Evolutionary conservation across 2,329 filamentous ascomycete species (phyloP).

Genomic region (Pyrenochaeta sp.): DNA sequence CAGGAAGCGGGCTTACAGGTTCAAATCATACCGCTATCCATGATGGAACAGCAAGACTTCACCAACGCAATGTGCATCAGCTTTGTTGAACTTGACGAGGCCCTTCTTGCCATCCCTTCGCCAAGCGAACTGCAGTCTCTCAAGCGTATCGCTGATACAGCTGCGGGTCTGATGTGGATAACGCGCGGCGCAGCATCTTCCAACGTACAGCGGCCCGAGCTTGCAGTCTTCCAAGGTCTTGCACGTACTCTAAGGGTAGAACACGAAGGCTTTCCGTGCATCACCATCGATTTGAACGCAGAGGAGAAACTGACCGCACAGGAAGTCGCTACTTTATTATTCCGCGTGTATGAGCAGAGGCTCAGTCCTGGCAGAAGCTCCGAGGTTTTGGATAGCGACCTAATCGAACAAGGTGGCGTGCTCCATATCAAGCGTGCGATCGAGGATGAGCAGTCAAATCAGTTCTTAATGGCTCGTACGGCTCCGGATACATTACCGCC

Average conservation of each 20-base stretch:
- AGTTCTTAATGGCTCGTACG: conserved; percentile 15
- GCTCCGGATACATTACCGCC: conserved; percentile 5
- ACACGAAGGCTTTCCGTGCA: conserved; percentile 17
- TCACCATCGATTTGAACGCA: conserved; percentile 26
- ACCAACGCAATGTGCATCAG: conserved; percentile 15
- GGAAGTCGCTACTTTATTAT: conserved; percentile 9
- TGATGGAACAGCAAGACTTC: conserved; percentile 8
- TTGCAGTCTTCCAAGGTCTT: conserved; percentile 20
- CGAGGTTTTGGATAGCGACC: conserved; percentile 11
- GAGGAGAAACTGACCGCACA: conserved; percentile 7
- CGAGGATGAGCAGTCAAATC: conserved; percentile 13
- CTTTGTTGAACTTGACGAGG: conserved; percentile 21
- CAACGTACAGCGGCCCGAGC: conserved; percentile 16
- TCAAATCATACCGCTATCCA: conserved; percentile 11
- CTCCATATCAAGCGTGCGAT: conserved; percentile 18
- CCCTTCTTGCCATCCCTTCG: conserved; percentile 9
- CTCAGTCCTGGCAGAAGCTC: background rate
- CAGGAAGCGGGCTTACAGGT: conserved; percentile 10
- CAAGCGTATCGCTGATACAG: conserved; percentile 14
- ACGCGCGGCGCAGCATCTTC: conserved; percentile 24
- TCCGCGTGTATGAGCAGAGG: conserved; percentile 6
- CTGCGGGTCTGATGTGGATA: conserved; percentile 27
- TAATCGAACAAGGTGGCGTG: conserved; percentile 15
- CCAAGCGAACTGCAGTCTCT: conserved; percentile 11
- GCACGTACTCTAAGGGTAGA: conserved; percentile 22